Evolutionary conservation across 257 asterid genomes (phyloP).

Genomic region (Ocimum tenuiflorum): DNA sequence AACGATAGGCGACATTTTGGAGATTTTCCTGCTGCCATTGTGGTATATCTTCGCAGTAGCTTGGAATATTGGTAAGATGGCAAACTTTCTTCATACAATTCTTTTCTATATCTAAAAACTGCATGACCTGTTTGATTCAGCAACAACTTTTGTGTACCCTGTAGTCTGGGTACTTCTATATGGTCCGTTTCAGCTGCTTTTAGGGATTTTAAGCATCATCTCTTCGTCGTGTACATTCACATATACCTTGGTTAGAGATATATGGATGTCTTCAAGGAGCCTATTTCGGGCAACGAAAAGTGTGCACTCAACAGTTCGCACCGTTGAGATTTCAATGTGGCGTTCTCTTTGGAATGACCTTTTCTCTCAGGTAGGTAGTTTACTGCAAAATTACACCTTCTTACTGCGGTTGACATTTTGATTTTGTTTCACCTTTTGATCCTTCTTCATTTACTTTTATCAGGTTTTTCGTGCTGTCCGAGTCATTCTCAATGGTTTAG

Average conservation of each 20-base stretch:
- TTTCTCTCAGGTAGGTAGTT: constrained; percentile 78
- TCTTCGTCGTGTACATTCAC: constrained; percentile 25
- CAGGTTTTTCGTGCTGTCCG: constrained; percentile 75
- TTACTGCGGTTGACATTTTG: not conserved
- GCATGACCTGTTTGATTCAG: constrained; percentile 29
- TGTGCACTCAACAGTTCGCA: constrained; percentile 51
- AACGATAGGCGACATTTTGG: constrained; percentile 36
- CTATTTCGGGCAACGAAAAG: constrained; percentile 39
- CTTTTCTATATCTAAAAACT: not conserved
- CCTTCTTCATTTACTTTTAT: not conserved
- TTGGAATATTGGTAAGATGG: constrained; percentile 49
- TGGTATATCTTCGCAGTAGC: constrained; percentile 38
- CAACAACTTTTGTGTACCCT: constrained; percentile 41
- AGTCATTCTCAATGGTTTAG: constrained; percentile 60
- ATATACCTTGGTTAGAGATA: constrained; percentile 29
- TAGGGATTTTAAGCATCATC: constrained; percentile 34
- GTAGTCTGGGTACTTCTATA: constrained; percentile 44
- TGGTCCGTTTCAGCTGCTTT: constrained; percentile 23
- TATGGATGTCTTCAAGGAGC: constrained; percentile 45
- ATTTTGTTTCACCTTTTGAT: not conserved
- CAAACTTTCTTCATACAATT: not conserved
- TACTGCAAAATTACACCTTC: not conserved
- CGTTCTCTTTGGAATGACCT: constrained; percentile 86
- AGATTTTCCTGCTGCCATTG: constrained; percentile 50
- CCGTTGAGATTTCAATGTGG: constrained; percentile 61